phyloP scores from a whole-genome alignment of 2,329 filamentous ascomycete species.

The Periconia sp. region DNA sequence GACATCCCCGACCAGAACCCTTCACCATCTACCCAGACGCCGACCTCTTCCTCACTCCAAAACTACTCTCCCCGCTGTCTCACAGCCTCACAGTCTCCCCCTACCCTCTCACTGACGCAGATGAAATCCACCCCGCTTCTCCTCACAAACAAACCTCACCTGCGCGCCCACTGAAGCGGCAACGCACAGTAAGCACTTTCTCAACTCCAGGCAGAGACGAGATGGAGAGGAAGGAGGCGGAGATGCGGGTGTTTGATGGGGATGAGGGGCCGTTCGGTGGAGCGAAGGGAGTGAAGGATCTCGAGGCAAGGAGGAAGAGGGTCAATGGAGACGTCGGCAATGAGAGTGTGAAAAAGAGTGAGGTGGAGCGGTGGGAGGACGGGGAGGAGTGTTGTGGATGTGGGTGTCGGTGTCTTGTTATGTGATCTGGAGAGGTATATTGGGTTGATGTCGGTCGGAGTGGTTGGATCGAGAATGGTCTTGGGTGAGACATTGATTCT shows the following conservation, averaged over 20 bases:
- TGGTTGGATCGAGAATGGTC: neutral
- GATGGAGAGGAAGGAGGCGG: constrained; percentile 32
- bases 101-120: too few relatives aligned
- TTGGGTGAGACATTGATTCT: neutral
- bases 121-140: neutral
- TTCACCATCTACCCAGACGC: neutral
- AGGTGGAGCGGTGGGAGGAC: constrained; percentile 2
- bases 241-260: constrained; percentile 15
- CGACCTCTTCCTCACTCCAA: neutral
- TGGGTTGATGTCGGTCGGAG: neutral
- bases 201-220: constrained; percentile 39
- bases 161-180: too few relatives aligned
- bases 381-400: neutral
- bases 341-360: constrained; percentile 2
- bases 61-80: too few relatives aligned
- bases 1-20: neutral
- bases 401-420: constrained; percentile 20
- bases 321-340: constrained; percentile 13
- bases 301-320: constrained; percentile 19
- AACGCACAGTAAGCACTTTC: constrained; percentile 24
- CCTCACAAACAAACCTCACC: neutral
- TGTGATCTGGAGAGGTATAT: constrained; percentile 17
- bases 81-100: constrained; percentile 19
- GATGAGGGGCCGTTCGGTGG: constrained; percentile 32
- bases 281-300: constrained; percentile 21